phyloP scores from a whole-genome alignment of 2,329 filamentous ascomycete genomes.

The Fusarium nygamai region DNA sequence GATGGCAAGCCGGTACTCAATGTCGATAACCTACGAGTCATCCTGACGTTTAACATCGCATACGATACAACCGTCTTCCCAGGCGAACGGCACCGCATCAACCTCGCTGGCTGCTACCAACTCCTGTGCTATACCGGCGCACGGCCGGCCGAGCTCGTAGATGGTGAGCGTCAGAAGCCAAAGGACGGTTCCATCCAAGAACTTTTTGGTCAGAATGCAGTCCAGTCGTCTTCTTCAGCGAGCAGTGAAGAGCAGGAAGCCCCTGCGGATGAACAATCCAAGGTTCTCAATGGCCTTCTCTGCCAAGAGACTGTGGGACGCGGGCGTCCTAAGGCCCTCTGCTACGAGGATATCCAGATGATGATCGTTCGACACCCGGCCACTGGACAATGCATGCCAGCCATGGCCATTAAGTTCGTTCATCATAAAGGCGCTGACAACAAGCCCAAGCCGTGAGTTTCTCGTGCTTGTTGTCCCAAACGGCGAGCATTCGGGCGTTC shows the following conservation, averaged over 20 bases:
- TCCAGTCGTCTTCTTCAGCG: background rate
- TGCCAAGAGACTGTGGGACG: slow-evolving; percentile 30
- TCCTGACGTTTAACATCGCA: slow-evolving; percentile 44
- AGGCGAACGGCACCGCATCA: slow-evolving; percentile 36
- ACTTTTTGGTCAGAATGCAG: slow-evolving; percentile 40
- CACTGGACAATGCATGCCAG: slow-evolving; percentile 30
- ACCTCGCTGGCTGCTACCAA: slow-evolving; percentile 42
- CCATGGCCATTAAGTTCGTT: slow-evolving; percentile 46
- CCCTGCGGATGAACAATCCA: slow-evolving; percentile 32
- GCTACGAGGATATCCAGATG: slow-evolving; percentile 46
- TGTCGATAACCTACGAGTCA: background rate
- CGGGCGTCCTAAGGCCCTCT: slow-evolving; percentile 43
- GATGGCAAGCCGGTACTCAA: background rate
- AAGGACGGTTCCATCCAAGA: slow-evolving; percentile 41
- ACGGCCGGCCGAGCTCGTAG: slow-evolving; percentile 44
- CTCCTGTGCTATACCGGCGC: slow-evolving; percentile 43
- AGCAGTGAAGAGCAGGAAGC: background rate
- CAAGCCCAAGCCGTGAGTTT: background rate
- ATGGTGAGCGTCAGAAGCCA: slow-evolving; percentile 41
- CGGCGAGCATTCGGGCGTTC: background rate
- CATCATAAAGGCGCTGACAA: slow-evolving; percentile 45
- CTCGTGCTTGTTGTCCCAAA: background rate
- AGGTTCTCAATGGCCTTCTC: slow-evolving; percentile 38
- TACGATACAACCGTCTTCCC: slow-evolving; percentile 42
- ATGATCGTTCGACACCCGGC: slow-evolving; percentile 42